Conservation (phyloP, 2,329 filamentous ascomycete genomes). For the Diaporthe capsici region DNA sequence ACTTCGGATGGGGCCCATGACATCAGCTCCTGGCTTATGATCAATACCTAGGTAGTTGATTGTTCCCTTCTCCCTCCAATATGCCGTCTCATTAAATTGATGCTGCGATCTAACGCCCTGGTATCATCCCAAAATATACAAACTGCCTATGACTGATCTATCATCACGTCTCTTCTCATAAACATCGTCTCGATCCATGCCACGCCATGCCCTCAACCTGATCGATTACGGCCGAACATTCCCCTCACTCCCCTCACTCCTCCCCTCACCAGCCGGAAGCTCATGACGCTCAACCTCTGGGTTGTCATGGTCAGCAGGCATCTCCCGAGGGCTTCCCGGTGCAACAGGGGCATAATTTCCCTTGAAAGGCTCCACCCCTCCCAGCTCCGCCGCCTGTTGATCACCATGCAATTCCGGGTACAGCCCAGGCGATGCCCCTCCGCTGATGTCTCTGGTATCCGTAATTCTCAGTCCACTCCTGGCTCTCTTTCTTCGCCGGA, state of each 20-base stretch:
- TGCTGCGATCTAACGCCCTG: not conserved
- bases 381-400: not conserved
- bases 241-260: no score
- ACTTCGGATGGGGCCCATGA: no score
- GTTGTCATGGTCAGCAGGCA: not conserved
- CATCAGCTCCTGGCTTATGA: no score
- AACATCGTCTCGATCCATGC: not conserved
- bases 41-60: no score
- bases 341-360: conserved; percentile 1
- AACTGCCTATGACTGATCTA: no score
- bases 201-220: not conserved
- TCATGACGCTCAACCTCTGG: not conserved
- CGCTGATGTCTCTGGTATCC: not conserved
- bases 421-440: not conserved
- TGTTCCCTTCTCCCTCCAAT: not conserved
- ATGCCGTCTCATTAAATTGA: not conserved
- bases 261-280: no score
- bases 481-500: not conserved
- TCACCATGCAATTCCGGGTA: not conserved
- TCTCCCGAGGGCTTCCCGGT: conserved; percentile 9
- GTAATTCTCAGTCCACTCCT: not conserved
- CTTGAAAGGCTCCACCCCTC: not conserved
- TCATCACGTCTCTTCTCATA: not conserved
- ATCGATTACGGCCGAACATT: not conserved
- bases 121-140: not conserved